phyloP scores from a whole-genome alignment of 768 basidiomycete species.

The Boletus vinaceobasis region DNA sequence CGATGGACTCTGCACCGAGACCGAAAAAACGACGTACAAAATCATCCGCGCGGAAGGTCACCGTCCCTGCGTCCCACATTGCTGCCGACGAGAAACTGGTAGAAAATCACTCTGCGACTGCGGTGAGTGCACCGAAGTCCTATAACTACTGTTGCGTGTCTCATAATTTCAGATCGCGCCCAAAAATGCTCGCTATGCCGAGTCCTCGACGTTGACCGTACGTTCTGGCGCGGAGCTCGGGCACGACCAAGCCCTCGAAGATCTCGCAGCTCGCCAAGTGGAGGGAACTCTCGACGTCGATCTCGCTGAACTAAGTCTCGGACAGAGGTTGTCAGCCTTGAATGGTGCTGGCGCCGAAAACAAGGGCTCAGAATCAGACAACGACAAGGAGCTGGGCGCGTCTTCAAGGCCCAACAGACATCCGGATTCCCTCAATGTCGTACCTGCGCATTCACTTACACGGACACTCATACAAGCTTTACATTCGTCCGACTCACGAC shows the following conservation, averaged over 20 bases:
- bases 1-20: constrained; percentile 45
- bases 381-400: constrained; percentile 43
- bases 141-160: background rate
- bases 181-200: constrained; percentile 63
- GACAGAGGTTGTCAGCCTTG: constrained; percentile 80
- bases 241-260: constrained; percentile 53
- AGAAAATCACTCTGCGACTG: constrained; percentile 17
- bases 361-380: constrained; percentile 39
- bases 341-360: constrained; percentile 45
- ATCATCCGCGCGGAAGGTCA: constrained; percentile 32
- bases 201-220: constrained; percentile 57
- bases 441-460: constrained; percentile 84
- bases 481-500: constrained; percentile 86
- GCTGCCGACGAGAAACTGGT: constrained; percentile 22
- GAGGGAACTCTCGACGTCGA: constrained; percentile 78
- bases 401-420: constrained; percentile 15
- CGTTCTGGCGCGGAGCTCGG: constrained; percentile 64
- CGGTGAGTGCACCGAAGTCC: constrained; percentile 13
- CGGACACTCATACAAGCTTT: constrained; percentile 94
- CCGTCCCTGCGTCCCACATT: background rate
- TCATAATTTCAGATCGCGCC: constrained; percentile 37
- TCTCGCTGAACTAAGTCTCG: constrained; percentile 87
- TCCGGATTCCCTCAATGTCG: constrained; percentile 35
- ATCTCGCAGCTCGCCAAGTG: constrained; percentile 44
- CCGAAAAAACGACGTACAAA: constrained; percentile 54